These are phyloP conservation scores for Rachicladosporium sp. DNA, from an alignment of 2,329 filamentous ascomycete species.

Conservation along the genomic window DNA sequence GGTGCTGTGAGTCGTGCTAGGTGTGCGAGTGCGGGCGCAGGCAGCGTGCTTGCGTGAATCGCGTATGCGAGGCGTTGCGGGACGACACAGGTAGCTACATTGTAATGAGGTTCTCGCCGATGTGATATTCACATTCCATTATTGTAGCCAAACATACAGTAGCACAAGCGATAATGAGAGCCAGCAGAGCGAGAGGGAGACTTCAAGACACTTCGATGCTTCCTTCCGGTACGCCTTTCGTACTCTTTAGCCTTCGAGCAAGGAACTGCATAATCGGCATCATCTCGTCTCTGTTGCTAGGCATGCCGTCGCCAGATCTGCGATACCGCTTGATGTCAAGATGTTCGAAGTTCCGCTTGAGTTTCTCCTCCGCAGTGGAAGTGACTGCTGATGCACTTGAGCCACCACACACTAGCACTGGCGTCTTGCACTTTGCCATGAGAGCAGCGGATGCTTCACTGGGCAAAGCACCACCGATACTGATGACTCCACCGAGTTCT, in stretches of 20 bases:
- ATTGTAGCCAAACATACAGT: no score
- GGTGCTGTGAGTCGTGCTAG: no score
- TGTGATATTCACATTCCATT: no score
- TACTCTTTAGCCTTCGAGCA: conserved; percentile 49
- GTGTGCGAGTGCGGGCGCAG: no score
- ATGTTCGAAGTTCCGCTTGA: conserved; percentile 42
- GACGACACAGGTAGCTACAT: no score
- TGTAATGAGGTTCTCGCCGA: no score
- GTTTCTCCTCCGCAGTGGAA: conserved; percentile 48
- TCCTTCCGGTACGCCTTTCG: conserved; percentile 40
- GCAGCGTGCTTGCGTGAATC: no score
- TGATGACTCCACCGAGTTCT: conserved; percentile 48
- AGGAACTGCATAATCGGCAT: conserved; percentile 80
- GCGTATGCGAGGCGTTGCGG: no score
- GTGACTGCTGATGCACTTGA: conserved; percentile 41
- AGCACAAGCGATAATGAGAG: no score
- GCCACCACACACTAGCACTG: conserved; percentile 50
- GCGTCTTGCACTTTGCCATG: conserved; percentile 46
- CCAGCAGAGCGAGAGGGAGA: neutral
- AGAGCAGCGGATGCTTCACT: conserved; percentile 29
- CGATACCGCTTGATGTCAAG: conserved; percentile 59
- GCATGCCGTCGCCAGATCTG: conserved; percentile 67
- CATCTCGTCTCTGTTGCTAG: conserved; percentile 72
- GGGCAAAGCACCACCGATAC: conserved; percentile 51
- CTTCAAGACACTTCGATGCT: conserved; percentile 34